Conservation (phyloP, 169 alveolate genomes). For the Cryptosporidium sp. region DNA sequence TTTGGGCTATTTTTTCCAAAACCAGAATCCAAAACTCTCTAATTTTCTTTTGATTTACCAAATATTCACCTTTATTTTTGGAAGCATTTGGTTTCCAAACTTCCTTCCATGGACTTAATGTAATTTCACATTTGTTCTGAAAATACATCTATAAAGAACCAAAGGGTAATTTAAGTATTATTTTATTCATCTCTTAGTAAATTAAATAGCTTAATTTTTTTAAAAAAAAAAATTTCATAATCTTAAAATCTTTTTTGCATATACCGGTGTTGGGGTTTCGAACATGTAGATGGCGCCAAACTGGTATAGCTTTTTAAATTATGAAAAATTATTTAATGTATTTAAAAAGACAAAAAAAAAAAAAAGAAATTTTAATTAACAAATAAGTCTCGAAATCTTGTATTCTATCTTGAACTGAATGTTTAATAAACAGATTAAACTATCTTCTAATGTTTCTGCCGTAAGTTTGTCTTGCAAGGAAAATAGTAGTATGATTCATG, state of each 20-base stretch:
- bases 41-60: conserved; percentile 17
- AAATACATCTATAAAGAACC: neutral
- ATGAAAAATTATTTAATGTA: neutral
- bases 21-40: neutral
- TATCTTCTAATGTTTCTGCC: conserved; percentile 46
- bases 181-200: no score
- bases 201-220: no score
- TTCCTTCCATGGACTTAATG: conserved; percentile 56
- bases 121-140: neutral
- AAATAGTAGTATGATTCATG: neutral
- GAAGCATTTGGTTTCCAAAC: conserved; percentile 63
- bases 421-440: conserved; percentile 19
- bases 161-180: no score
- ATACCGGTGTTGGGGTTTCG: neutral
- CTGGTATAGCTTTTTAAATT: neutral
- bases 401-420: neutral
- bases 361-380: neutral
- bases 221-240: no score
- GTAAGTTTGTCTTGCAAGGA: conserved; percentile 5
- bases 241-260: neutral
- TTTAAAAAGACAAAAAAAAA: neutral
- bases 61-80: conserved; percentile 64
- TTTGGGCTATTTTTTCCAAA: conserved; percentile 28
- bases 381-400: neutral
- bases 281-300: conserved; percentile 1